These are phyloP conservation scores for Neurospora sp. DNA, from an alignment of 495 filamentous ascomycete genomes.

Conservation along the genomic window DNA sequence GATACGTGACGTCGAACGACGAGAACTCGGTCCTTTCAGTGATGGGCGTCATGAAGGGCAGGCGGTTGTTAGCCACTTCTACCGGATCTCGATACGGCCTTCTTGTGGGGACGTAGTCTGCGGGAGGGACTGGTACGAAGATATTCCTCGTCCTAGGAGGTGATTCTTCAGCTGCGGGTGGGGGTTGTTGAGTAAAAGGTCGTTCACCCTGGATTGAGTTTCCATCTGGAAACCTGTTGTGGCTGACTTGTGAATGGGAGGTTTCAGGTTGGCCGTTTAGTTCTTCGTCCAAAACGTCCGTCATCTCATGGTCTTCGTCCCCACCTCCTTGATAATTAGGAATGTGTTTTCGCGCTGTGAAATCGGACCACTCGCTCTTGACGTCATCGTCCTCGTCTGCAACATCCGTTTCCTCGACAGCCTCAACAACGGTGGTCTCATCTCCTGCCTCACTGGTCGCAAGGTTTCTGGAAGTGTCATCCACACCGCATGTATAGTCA, in stretches of 20 bases:
- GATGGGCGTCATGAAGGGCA: conserved; percentile 98
- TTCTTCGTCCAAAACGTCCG: conserved; percentile 23
- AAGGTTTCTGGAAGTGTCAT: conserved; percentile 60
- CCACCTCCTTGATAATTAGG: conserved; percentile 35
- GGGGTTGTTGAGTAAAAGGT: conserved; percentile 24
- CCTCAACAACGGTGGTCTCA: conserved; percentile 18
- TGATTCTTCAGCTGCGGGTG: conserved; percentile 18
- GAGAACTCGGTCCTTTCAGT: conserved; percentile 81
- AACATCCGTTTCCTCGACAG: conserved; percentile 36
- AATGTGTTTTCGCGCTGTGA: conserved; percentile 63
- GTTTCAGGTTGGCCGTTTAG: neutral
- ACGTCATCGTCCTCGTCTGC: conserved; percentile 47
- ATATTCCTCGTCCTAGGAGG: conserved; percentile 34
- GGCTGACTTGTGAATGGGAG: neutral
- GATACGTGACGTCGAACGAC: conserved; percentile 57
- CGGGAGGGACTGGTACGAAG: conserved; percentile 63
- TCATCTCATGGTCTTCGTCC: conserved; percentile 17
- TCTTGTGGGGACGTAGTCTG: conserved; percentile 69
- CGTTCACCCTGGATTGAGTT: conserved; percentile 20
- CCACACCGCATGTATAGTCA: conserved; percentile 71
- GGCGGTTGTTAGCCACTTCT: conserved; percentile 69
- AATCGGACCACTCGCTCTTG: conserved; percentile 79
- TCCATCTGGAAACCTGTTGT: neutral
- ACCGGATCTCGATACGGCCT: conserved; percentile 67
- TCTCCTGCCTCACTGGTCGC: conserved; percentile 34